Base-by-base conservation (phyloP, 768 basidiomycete species). In the Tylopilus plumbeoviolaceoides region DNA sequence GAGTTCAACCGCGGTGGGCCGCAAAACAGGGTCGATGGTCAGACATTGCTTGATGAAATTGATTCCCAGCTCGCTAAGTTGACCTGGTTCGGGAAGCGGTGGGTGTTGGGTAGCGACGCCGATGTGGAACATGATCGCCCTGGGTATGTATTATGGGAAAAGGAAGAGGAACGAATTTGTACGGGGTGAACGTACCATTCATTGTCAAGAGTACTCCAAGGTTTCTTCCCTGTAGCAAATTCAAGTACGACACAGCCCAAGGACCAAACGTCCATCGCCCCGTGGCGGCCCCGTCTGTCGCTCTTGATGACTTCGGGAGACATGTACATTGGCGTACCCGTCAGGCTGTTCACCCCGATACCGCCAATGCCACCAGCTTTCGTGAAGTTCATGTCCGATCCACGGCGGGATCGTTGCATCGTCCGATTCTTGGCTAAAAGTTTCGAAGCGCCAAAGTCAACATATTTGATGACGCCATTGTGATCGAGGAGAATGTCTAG, bases 91-190 rank as follows among this genome's bases (percentile, higher is more conserved):
- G 4, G 97, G 97, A 14, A 99, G 73, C 8, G 94, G 95, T 17
- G 97, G 97, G 63, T 97, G 93, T 61, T 98, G 89, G 4, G 93
- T 95, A 7, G 95, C 90, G 42, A 97, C 91, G 42, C 95, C 95
- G 51, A 98, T 97, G 66, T 95, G 94, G 77, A 95, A 98, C 95
- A 98, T 98, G 72, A 98, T 95, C n/a, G 95, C 95, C 95, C 95
- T 95, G 61, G 20, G 28, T 30, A 47, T 17, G 30, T 18, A 35
- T 62, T 39, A 64, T 33, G 10, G 10, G 11, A 50, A 21, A 28
- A 18, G 41, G 12, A 7, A n/a, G 9, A 42, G n/a, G 28, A 51
- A 43, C 38, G 23, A 11, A 39, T 7, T 12, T 30, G 41, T 21
- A 40, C 25, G 7, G 51, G 8, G 33, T 28, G 25, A 11, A 57